These are phyloP conservation scores for Colletotrichum sp. DNA, from an alignment of 2,329 filamentous ascomycete genomes.

Conservation along the genomic window DNA sequence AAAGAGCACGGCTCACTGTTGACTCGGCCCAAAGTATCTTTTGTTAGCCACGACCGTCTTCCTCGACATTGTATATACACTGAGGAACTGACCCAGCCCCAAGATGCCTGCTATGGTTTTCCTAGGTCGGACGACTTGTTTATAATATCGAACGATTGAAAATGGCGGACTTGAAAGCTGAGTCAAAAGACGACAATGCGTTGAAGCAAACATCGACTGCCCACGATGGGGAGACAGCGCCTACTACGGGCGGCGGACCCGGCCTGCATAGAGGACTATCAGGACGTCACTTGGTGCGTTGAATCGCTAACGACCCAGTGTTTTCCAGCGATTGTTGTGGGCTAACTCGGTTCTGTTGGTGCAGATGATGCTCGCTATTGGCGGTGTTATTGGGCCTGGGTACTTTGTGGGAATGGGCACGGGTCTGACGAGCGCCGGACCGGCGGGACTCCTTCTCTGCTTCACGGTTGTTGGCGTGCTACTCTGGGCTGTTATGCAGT, in stretches of 20 bases:
- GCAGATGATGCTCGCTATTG: constrained; percentile 72
- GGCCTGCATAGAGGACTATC: not conserved
- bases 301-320: not conserved
- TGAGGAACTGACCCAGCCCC: not conserved
- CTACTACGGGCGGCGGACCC: not conserved
- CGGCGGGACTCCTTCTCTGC: constrained; percentile 61
- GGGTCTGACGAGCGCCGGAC: constrained; percentile 63
- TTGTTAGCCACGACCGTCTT: not conserved
- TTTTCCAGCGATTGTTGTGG: not conserved
- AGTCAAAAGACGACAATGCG: not conserved
- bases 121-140: not conserved
- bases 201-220: not conserved
- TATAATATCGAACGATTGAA: not conserved
- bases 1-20: not conserved
- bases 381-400: constrained; percentile 64
- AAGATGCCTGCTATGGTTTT: not conserved
- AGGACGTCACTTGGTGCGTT: not conserved
- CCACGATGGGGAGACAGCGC: not conserved
- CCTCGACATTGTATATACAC: not conserved
- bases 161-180: not conserved
- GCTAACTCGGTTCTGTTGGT: not conserved
- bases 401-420: constrained; percentile 68
- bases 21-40: not conserved
- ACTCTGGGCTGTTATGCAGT: constrained; percentile 64
- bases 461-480: constrained; percentile 63